Percentiles rank a stretch among this genome's conserved stretches.
These are phyloP conservation scores for Daedaleopsis nitida DNA, from an alignment of 768 basidiomycete species.

Conservation along the genomic window DNA sequence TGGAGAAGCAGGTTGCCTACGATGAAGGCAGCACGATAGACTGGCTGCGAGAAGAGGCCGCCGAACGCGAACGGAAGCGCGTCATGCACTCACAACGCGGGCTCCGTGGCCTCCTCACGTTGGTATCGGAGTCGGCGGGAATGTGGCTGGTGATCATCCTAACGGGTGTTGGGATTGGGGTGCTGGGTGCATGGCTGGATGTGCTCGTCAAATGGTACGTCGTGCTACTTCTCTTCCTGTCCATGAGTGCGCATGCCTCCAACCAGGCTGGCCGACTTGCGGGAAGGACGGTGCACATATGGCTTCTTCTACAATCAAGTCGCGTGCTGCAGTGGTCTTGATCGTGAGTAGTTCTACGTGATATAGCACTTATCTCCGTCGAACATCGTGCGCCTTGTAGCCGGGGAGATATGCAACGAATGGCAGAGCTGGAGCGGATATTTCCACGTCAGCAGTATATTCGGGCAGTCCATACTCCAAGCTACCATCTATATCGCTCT, in stretches of 20 bases:
- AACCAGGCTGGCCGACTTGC: slow-evolving; percentile 65
- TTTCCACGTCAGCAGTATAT: slow-evolving; percentile 52
- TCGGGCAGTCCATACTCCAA: slow-evolving; percentile 65
- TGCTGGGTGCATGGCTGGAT: slow-evolving; percentile 72
- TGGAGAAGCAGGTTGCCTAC: slow-evolving; percentile 35
- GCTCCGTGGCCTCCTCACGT: slow-evolving; percentile 54
- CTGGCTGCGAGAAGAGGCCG: slow-evolving; percentile 67
- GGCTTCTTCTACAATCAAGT: slow-evolving; percentile 75
- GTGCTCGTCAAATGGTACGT: slow-evolving; percentile 71
- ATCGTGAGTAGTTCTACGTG: slow-evolving; percentile 40
- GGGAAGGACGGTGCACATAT: slow-evolving; percentile 67
- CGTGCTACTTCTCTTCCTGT: background rate
- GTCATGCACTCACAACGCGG: slow-evolving; percentile 52
- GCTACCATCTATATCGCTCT: slow-evolving; percentile 63
- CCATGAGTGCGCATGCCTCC: background rate
- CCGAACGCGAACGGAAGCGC: slow-evolving; percentile 60
- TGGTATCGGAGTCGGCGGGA: slow-evolving; percentile 56
- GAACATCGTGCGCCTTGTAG: slow-evolving; percentile 32
- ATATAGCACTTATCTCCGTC: background rate
- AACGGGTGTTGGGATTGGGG: slow-evolving; percentile 67
- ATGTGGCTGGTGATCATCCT: slow-evolving; percentile 70
- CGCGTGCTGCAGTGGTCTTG: slow-evolving; percentile 68
- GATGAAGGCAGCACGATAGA: slow-evolving; percentile 66
- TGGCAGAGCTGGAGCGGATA: slow-evolving; percentile 73
- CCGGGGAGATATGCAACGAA: slow-evolving; percentile 65